These are phyloP conservation scores for Ophioceras dolichostomum DNA, from an alignment of 2,329 filamentous ascomycete genomes.

Conservation along the genomic window DNA sequence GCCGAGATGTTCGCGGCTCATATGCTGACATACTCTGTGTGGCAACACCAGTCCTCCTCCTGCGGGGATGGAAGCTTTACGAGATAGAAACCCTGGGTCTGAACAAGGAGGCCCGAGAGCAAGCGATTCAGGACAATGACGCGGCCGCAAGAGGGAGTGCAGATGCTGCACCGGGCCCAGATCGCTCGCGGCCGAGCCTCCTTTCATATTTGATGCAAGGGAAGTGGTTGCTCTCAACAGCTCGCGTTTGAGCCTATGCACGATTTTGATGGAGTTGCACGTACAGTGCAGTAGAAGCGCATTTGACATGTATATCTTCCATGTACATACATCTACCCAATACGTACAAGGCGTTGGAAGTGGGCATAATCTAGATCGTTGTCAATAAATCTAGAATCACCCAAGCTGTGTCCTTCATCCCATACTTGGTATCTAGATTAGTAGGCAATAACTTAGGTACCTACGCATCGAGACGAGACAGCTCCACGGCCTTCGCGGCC, in stretches of 20 bases:
- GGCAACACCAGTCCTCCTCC: slow-evolving; percentile 19
- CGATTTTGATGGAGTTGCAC: no score
- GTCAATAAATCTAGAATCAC: no score
- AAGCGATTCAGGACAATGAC: slow-evolving; percentile 14
- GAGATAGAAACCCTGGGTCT: slow-evolving; percentile 20
- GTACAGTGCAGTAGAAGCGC: no score
- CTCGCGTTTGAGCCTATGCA: slow-evolving; percentile 2
- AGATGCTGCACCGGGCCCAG: no score
- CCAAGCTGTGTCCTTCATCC: no score
- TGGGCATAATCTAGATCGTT: no score
- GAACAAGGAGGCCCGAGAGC: slow-evolving; percentile 14
- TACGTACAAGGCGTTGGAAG: no score
- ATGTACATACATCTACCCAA: no score
- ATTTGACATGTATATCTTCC: no score
- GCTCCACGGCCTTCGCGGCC: slow-evolving; percentile 50
- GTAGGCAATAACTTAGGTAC: no score
- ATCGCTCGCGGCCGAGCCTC: slow-evolving; percentile 1
- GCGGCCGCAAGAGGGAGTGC: slow-evolving; percentile 3
- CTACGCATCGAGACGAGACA: no score
- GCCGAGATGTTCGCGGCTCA: neutral
- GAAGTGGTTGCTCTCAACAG: slow-evolving; percentile 7
- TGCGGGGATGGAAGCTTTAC: slow-evolving; percentile 30
- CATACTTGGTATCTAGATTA: no score
- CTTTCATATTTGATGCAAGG: slow-evolving; percentile 7
- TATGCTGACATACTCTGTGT: neutral